phyloP scores from a whole-genome alignment of 768 basidiomycete genomes.

The Pulveroboletus frians region DNA sequence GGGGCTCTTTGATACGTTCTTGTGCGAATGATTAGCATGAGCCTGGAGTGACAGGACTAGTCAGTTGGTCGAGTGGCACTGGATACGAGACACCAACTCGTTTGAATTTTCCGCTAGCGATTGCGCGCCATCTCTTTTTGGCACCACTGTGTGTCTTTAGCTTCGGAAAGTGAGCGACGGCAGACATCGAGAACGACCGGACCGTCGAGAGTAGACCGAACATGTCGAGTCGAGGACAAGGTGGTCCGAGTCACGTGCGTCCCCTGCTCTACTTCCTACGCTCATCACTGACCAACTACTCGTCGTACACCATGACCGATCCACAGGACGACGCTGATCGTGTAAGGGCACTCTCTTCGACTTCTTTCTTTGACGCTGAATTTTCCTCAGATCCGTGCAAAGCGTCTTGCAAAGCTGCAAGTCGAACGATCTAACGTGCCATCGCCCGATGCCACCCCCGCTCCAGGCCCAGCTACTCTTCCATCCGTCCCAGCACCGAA shows the following conservation, averaged over 20 bases:
- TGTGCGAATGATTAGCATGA: slow-evolving; percentile 66
- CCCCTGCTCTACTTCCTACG: too few relatives aligned
- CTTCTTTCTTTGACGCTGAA: neutral
- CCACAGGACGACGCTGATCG: slow-evolving; percentile 80
- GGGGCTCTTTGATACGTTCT: slow-evolving; percentile 64
- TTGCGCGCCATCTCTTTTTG: slow-evolving; percentile 74
- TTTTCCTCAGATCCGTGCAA: slow-evolving; percentile 71
- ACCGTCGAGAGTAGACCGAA: slow-evolving; percentile 20
- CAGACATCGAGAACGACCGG: slow-evolving; percentile 58
- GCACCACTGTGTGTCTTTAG: slow-evolving; percentile 76
- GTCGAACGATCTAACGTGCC: slow-evolving; percentile 36
- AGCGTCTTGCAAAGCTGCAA: slow-evolving; percentile 84
- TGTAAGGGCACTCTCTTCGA: slow-evolving; percentile 35
- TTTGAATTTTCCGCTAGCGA: slow-evolving; percentile 69
- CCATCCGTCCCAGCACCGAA: slow-evolving; percentile 27
- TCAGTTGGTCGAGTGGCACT: slow-evolving; percentile 1
- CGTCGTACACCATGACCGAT: slow-evolving; percentile 30
- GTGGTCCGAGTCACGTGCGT: slow-evolving; percentile 14
- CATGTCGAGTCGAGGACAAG: slow-evolving; percentile 31
- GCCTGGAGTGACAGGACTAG: slow-evolving; percentile 37
- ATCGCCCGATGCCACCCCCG: slow-evolving; percentile 20
- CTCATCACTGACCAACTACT: slow-evolving; percentile 11
- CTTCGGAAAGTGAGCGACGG: slow-evolving; percentile 58
- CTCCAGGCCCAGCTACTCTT: slow-evolving; percentile 15
- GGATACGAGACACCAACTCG: slow-evolving; percentile 44